Evolutionary conservation across 345 rosid genomes (phyloP), one percentile per base, ranked within the genome.

Genomic region (Moringa oleifera): DNA sequence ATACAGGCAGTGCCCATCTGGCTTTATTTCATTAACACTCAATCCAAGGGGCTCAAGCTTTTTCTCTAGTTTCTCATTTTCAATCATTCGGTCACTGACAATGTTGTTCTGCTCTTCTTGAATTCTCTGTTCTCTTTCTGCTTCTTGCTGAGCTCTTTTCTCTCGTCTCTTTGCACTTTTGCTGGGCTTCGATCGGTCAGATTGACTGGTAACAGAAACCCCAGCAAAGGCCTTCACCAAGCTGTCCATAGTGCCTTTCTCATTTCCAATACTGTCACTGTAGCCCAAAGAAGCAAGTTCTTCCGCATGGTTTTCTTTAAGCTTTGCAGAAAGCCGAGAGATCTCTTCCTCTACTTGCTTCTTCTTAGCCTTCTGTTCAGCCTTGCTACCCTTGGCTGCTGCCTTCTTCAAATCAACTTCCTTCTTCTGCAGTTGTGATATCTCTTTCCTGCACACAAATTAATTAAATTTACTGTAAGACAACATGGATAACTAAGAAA

Each of bases 301-400:
- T 72, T 80, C 65, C 12, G 92, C 79, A 19, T 94, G 99, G 54
- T 74, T 91, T 61, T 82, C 85, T 77, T 83, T 85, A 17, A 94
- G 89, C 69, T 86, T 70, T 0, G 84, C 22, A 20, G 96, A 90
- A 23, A 83, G 96, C 64, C 56, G 81, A 0, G 88, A 75, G 15
- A 94, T 68, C 67, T 90, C 93, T 70, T 94, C 97, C 72, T 88
- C 97, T 21, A 88, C 93, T 68, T 82, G 90, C 85, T 90, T 94
- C 89, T 86, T 90, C 87, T 94, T 88, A 13, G 97, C 86, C 69
- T 94, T 94, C 77, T 86, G 99, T 68, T 94, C 97, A 25, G 97
- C 96, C 77, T 94, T 94, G 68, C 78, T 90, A 55, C 99, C 95
- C 75, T 82, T 94, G 5, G 97, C 97, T 49, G 99, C 97, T 0